These are phyloP conservation scores for Helotiales sp. DNA, from an alignment of 2,329 filamentous ascomycete species.

Conservation along the genomic window DNA sequence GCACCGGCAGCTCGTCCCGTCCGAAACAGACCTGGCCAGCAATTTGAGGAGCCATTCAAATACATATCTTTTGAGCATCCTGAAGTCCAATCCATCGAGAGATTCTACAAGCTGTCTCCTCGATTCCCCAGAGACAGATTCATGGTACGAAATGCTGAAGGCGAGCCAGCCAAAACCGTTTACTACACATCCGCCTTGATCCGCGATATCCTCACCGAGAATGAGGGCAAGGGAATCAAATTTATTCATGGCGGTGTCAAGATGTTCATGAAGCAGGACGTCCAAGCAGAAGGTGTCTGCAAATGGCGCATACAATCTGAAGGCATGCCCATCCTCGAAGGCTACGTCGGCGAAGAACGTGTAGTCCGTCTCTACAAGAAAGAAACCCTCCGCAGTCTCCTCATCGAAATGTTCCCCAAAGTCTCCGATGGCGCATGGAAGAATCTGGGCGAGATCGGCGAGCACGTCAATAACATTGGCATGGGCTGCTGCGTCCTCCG, in stretches of 20 bases:
- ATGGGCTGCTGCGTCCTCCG: conserved; percentile 94
- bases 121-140: conserved; percentile 90
- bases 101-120: conserved; percentile 83
- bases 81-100: conserved; percentile 76
- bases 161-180: conserved; percentile 88
- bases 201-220: conserved; percentile 82
- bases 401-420: conserved; percentile 97
- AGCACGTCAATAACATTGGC: conserved; percentile 75
- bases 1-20: conserved; percentile 25
- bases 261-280: conserved; percentile 99
- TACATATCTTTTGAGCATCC: conserved; percentile 77
- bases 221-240: conserved; percentile 89
- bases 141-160: conserved; percentile 92
- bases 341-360: conserved; percentile 81
- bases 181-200: conserved; percentile 92
- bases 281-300: conserved; percentile 83
- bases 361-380: conserved; percentile 77
- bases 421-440: conserved; percentile 76
- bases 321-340: conserved; percentile 87
- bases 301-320: conserved; percentile 96
- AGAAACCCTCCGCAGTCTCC: conserved; percentile 78
- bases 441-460: conserved; percentile 84
- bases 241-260: conserved; percentile 97
- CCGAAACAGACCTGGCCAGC: conserved; percentile 50
- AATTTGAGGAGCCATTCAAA: conserved; percentile 90